phyloP scores from a whole-genome alignment of 164 flowering plant species.

The Kalanchoe fedtschenkoi region DNA sequence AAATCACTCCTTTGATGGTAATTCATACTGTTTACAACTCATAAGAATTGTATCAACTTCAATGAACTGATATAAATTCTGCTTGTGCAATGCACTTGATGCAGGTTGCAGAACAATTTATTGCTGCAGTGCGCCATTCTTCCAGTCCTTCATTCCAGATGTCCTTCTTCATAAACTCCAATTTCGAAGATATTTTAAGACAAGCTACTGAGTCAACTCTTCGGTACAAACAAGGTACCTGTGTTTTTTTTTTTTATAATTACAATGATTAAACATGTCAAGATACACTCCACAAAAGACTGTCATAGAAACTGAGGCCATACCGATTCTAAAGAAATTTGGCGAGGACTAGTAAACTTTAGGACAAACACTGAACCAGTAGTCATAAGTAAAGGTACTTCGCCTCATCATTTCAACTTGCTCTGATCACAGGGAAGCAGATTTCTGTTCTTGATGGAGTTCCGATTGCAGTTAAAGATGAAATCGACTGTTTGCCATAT shows the following conservation, averaged over 20 bases:
- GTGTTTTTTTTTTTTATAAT: conserved; percentile 1
- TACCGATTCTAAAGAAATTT: neutral
- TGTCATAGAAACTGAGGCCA: neutral
- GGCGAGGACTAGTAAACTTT: neutral
- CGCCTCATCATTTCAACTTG: neutral
- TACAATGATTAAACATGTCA: neutral
- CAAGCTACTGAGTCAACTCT: conserved; percentile 78
- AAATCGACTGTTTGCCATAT: conserved; percentile 86
- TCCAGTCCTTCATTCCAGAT: conserved; percentile 36
- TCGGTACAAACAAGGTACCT: conserved; percentile 58
- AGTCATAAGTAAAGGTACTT: neutral
- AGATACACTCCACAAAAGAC: neutral
- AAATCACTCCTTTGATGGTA: conserved; percentile 63
- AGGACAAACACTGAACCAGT: neutral
- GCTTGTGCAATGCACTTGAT: conserved; percentile 10
- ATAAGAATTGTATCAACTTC: neutral
- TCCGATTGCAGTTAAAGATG: conserved; percentile 83
- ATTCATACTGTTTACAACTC: neutral
- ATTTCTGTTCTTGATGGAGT: conserved; percentile 84
- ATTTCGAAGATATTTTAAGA: conserved; percentile 44
- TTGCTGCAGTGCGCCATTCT: conserved; percentile 48
- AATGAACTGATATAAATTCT: neutral
- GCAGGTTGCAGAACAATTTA: conserved; percentile 66
- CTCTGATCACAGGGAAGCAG: conserved; percentile 43
- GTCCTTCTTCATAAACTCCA: conserved; percentile 72